A percentile compares a stretch with the other conserved stretches of the same genome.
Conservation (phyloP, 805 yeast genomes). For the Starmera quercuum region DNA sequence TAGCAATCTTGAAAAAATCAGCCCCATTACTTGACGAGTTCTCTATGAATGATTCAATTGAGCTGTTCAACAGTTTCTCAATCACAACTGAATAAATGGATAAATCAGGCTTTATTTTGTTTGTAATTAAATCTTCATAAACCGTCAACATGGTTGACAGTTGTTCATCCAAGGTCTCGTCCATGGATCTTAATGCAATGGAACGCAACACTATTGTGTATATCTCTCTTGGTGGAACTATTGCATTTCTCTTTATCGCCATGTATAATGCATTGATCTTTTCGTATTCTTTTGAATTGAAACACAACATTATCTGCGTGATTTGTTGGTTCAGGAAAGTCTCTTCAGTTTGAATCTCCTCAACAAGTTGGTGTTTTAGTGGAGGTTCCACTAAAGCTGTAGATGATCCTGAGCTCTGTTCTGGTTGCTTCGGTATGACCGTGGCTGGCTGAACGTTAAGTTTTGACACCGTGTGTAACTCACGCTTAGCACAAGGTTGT, state of each 20-base stretch:
- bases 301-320: slow-evolving; percentile 22
- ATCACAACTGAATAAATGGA: slow-evolving; percentile 48
- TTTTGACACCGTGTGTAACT: too few relatives aligned
- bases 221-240: slow-evolving; percentile 41
- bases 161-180: slow-evolving; percentile 48
- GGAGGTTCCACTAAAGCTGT: too few relatives aligned
- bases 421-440: too few relatives aligned
- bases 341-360: slow-evolving; percentile 12
- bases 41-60: slow-evolving; percentile 30
- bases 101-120: slow-evolving; percentile 46
- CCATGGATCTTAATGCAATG: slow-evolving; percentile 40
- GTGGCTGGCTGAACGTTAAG: too few relatives aligned
- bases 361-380: slow-evolving; percentile 2
- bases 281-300: slow-evolving; percentile 21
- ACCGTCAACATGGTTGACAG: slow-evolving; percentile 57
- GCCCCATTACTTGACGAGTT: slow-evolving; percentile 30
- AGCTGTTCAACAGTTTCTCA: slow-evolving; percentile 41
- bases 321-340: slow-evolving; percentile 24
- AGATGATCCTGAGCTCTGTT: too few relatives aligned
- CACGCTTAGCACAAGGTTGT: too few relatives aligned
- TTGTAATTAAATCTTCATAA: slow-evolving; percentile 56
- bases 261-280: slow-evolving; percentile 30
- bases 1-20: slow-evolving; percentile 43
- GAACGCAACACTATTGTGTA: slow-evolving; percentile 52
- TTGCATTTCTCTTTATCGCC: slow-evolving; percentile 31